phyloP scores from a whole-genome alignment of 306 rosid genomes.

The Cercis canadensis region DNA sequence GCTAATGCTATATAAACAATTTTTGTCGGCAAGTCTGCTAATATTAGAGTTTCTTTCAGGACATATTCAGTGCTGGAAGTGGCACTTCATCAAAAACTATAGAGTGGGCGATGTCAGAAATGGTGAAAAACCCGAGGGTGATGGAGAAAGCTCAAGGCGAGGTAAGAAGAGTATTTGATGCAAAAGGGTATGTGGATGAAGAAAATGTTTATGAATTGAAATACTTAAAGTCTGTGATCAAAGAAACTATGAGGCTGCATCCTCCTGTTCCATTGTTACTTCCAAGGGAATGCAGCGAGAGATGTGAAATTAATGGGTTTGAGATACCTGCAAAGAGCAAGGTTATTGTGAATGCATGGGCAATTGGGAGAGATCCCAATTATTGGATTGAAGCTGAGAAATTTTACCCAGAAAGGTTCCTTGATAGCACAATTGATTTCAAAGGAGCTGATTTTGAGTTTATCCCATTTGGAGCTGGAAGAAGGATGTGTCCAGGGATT shows the following conservation, averaged over 20 bases:
- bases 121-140: constrained; percentile 42
- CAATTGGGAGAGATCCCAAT: constrained; percentile 44
- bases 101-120: constrained; percentile 59
- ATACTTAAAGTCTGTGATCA: constrained; percentile 33
- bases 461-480: constrained; percentile 47
- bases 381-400: constrained; percentile 38
- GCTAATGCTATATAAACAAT: too few species aligned
- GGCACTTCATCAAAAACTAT: constrained; percentile 38
- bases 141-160: constrained; percentile 50
- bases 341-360: constrained; percentile 45
- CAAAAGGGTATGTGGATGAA: constrained; percentile 39
- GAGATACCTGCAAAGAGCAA: constrained; percentile 34
- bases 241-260: constrained; percentile 47
- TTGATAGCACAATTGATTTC: constrained; percentile 29
- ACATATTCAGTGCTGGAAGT: constrained; percentile 51
- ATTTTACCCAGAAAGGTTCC: constrained; percentile 43
- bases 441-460: constrained; percentile 42
- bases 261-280: constrained; percentile 40
- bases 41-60: too few species aligned
- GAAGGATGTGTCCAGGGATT: constrained; percentile 23
- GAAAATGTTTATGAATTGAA: constrained; percentile 23
- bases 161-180: constrained; percentile 38
- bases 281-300: constrained; percentile 48
- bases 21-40: too few species aligned
- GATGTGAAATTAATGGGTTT: constrained; percentile 39